Evolutionary conservation across 139 green algal species (phyloP).

Genomic region (Chlorella vulgaris): DNA sequence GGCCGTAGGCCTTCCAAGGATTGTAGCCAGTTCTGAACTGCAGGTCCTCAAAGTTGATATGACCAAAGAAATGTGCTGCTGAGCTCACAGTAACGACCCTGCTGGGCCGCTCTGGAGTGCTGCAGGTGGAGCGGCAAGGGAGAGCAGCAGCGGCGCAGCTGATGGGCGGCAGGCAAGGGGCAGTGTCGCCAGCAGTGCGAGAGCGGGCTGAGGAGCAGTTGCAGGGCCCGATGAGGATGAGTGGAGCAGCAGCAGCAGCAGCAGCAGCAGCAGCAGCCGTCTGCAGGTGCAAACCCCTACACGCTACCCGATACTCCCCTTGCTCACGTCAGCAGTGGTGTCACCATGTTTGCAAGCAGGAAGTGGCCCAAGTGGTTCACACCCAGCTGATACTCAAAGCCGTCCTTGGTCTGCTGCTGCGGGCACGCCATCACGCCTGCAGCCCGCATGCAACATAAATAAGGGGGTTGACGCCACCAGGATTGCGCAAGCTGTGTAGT

Average conservation of each 20-base stretch:
- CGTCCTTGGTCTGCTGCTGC: constrained; percentile 70
- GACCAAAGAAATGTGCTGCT: constrained; percentile 73
- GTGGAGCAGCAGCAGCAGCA: not conserved
- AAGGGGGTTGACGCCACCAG: not conserved
- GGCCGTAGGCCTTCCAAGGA: constrained; percentile 61
- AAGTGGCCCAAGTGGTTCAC: constrained; percentile 84
- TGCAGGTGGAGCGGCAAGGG: not conserved
- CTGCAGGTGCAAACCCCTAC: no score
- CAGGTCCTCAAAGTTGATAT: constrained; percentile 82
- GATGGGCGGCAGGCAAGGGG: not conserved
- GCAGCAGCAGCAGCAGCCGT: no score
- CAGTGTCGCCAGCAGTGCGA: no score
- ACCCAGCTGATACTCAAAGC: constrained; percentile 75
- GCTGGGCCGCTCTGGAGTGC: not conserved
- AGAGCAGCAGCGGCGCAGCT: not conserved
- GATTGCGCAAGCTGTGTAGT: no score
- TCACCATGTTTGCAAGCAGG: constrained; percentile 70
- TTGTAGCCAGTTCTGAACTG: constrained; percentile 55
- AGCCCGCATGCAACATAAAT: not conserved
- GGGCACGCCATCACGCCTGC: constrained; percentile 82
- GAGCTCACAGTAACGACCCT: constrained; percentile 87
- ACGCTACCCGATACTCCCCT: no score
- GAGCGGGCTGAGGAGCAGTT: no score
- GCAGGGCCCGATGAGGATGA: not conserved
- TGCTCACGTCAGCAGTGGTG: constrained; percentile 60